These are phyloP conservation scores for Primulina huaijiensis DNA, from an alignment of 257 asterid species.

Conservation along the genomic window DNA sequence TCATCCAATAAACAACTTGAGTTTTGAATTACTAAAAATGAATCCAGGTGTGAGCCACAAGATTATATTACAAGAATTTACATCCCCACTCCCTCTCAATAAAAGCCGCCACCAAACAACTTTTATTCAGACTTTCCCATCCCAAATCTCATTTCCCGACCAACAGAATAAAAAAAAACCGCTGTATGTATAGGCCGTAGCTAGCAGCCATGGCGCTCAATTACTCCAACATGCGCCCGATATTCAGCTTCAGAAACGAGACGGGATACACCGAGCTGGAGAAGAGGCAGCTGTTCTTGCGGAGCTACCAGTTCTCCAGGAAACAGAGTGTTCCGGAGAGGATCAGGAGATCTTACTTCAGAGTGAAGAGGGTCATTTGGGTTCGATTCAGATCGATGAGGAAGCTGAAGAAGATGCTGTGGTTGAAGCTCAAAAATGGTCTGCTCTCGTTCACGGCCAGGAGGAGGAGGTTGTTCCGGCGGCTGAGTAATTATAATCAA, in stretches of 20 bases:
- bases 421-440: slow-evolving; percentile 52
- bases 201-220: slow-evolving; percentile 25
- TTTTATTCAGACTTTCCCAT: background rate
- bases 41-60: background rate
- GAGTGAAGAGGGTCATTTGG: slow-evolving; percentile 56
- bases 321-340: slow-evolving; percentile 51
- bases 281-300: slow-evolving; percentile 61
- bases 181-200: background rate
- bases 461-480: slow-evolving; percentile 36
- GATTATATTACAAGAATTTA: background rate
- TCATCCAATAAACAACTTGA: too few species aligned
- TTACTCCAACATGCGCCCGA: slow-evolving; percentile 25
- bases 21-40: too few species aligned
- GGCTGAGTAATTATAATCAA: slow-evolving; percentile 17
- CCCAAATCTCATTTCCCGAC: background rate
- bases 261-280: slow-evolving; percentile 50
- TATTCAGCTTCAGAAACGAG: slow-evolving; percentile 33
- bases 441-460: slow-evolving; percentile 30
- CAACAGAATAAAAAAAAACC: background rate
- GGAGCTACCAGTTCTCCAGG: slow-evolving; percentile 72
- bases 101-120: background rate
- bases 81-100: background rate
- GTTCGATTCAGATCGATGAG: slow-evolving; percentile 47
- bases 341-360: slow-evolving; percentile 41
- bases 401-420: slow-evolving; percentile 37